Percentiles rank a stretch among this genome's conserved stretches.
phyloP scores from a whole-genome alignment of 495 filamentous ascomycete genomes.

The Penicillium manginii region DNA sequence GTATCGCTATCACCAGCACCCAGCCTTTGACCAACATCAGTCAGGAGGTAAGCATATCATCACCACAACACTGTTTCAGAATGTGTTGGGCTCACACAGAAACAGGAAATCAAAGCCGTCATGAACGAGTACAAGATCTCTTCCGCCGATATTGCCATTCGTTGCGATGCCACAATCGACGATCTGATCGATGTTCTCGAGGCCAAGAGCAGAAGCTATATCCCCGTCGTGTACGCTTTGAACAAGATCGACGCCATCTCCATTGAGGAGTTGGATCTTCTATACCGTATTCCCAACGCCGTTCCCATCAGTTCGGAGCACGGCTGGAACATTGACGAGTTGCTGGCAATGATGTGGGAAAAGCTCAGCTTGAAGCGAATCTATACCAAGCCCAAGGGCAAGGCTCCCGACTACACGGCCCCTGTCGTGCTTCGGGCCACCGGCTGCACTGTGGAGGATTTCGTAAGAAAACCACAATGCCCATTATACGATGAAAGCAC shows the following conservation, averaged over 20 bases:
- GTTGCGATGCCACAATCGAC: constrained; percentile 90
- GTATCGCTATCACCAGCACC: constrained; percentile 91
- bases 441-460: constrained; percentile 92
- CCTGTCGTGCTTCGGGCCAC: constrained; percentile 86
- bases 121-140: constrained; percentile 96
- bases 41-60: constrained; percentile 61
- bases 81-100: constrained; percentile 3
- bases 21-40: constrained; percentile 90
- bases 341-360: constrained; percentile 98
- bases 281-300: constrained; percentile 96
- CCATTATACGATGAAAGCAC: constrained; percentile 5
- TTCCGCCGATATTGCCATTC: constrained; percentile 96
- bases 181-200: constrained; percentile 96
- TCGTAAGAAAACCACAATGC: constrained; percentile 63
- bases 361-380: constrained; percentile 88
- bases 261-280: constrained; percentile 93
- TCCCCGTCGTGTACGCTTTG: constrained; percentile 95
- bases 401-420: constrained; percentile 86
- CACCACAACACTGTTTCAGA: background rate
- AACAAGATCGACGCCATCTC: constrained; percentile 99
- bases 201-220: constrained; percentile 93
- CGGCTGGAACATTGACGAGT: constrained; percentile 97
- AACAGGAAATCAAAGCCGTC: constrained; percentile 90
- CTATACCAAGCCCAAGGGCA: constrained; percentile 98
- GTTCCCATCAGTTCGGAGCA: constrained; percentile 97